phyloP scores from a whole-genome alignment of 1,284 basidiomycete genomes.

The Ganoderma leucocontextum region DNA sequence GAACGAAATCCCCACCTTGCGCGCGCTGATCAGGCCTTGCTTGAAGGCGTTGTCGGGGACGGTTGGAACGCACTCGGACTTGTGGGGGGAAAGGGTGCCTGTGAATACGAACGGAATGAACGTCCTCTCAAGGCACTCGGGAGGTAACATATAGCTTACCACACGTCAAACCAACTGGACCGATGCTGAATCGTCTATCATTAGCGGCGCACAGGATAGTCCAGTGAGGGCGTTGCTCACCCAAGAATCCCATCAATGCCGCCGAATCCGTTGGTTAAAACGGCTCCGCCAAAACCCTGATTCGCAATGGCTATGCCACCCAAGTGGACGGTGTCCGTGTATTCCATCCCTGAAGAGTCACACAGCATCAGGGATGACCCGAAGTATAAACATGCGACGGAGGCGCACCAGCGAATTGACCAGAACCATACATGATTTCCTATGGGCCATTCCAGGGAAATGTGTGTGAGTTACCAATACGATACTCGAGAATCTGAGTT shows the following conservation, averaged over 20 bases:
- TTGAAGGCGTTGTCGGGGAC: slow-evolving; percentile 57
- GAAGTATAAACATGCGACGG: neutral
- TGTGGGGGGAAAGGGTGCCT: neutral
- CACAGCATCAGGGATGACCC: neutral
- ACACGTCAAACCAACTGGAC: slow-evolving; percentile 53
- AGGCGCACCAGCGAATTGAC: slow-evolving; percentile 53
- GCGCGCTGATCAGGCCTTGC: slow-evolving; percentile 32
- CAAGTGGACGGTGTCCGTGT: slow-evolving; percentile 39
- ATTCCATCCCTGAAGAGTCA: slow-evolving; percentile 28
- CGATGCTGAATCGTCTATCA: slow-evolving; percentile 44
- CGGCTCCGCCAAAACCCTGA: slow-evolving; percentile 65
- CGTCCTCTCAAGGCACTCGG: neutral
- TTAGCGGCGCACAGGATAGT: neutral
- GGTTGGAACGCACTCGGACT: slow-evolving; percentile 28
- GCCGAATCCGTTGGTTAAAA: slow-evolving; percentile 43
- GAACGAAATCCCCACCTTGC: slow-evolving; percentile 56
- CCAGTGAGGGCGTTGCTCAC: slow-evolving; percentile 17
- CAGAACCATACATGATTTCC: slow-evolving; percentile 58
- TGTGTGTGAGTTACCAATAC: neutral
- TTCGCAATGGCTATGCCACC: slow-evolving; percentile 28
- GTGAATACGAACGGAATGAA: neutral
- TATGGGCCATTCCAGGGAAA: slow-evolving; percentile 9
- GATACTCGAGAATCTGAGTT: neutral
- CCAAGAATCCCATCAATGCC: slow-evolving; percentile 60
- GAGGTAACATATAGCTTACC: slow-evolving; percentile 14